These are phyloP conservation scores for Lumnitzera littorea DNA, from an alignment of 345 rosid species.

Conservation along the genomic window DNA sequence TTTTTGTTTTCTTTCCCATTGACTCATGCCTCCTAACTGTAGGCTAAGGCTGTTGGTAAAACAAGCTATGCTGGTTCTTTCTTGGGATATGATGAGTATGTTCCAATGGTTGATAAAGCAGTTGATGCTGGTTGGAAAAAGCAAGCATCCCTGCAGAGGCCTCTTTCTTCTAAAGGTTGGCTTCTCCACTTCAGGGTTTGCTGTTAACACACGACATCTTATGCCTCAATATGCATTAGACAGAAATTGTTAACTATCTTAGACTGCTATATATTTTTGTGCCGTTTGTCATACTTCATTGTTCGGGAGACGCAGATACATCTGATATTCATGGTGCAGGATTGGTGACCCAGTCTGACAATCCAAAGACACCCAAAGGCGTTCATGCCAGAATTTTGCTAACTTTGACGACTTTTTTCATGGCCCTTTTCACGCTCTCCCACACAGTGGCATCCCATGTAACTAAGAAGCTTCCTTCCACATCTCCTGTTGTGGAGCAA, in stretches of 20 bases:
- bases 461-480: constrained; percentile 38
- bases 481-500: constrained; percentile 23
- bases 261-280: too few species aligned
- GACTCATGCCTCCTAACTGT: constrained; percentile 13
- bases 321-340: constrained; percentile 31
- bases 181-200: not conserved
- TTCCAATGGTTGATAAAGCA: constrained; percentile 97
- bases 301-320: too few species aligned
- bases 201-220: too few species aligned
- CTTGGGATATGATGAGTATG: constrained; percentile 95
- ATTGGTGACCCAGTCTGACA: constrained; percentile 20
- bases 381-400: constrained; percentile 35
- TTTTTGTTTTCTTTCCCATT: too few species aligned
- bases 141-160: constrained; percentile 37
- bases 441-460: constrained; percentile 35
- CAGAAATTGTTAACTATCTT: too few species aligned
- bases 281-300: too few species aligned
- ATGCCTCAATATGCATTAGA: too few species aligned
- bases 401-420: constrained; percentile 47
- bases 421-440: constrained; percentile 51
- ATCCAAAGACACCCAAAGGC: constrained; percentile 49
- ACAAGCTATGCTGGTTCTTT: constrained; percentile 51
- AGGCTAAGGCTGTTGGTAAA: constrained; percentile 70
- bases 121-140: constrained; percentile 89
- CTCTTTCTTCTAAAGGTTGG: constrained; percentile 55